Conservation (phyloP, 768 basidiomycete species). For the Omphalotus guepiniiformis region DNA sequence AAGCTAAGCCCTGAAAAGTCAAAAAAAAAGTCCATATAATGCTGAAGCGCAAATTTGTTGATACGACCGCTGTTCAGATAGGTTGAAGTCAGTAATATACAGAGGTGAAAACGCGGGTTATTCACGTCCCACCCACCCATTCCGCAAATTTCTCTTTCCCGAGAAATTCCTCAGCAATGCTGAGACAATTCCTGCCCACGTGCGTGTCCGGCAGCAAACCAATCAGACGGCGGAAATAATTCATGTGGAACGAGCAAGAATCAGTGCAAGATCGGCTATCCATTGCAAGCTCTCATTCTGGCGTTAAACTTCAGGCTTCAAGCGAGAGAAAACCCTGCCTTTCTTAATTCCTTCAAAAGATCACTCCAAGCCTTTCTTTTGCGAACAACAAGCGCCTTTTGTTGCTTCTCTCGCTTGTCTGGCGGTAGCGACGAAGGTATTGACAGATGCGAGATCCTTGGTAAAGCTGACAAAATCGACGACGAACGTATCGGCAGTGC, state of each 20-base stretch:
- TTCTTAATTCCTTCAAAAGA: conserved; percentile 82
- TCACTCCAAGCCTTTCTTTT: conserved; percentile 93
- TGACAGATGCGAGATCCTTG: conserved; percentile 47
- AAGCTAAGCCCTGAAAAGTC: conserved; percentile 81
- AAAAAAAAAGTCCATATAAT: conserved; percentile 87
- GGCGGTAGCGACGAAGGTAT: conserved; percentile 37
- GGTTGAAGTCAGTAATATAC: not conserved
- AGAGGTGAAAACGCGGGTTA: conserved; percentile 16
- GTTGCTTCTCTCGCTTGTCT: conserved; percentile 56
- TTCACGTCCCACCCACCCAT: conserved; percentile 91
- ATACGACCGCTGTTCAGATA: conserved; percentile 53
- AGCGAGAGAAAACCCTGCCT: conserved; percentile 67
- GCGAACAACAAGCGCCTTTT: conserved; percentile 69
- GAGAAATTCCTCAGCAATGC: conserved; percentile 19
- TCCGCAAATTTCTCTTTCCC: conserved; percentile 83
- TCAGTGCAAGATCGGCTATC: conserved; percentile 48
- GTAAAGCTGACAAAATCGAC: conserved; percentile 60
- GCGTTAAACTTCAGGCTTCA: conserved; percentile 65
- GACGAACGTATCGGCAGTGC: conserved; percentile 50
- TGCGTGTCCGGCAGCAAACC: too few relatives aligned
- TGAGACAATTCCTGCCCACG: too few relatives aligned
- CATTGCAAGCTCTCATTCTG: conserved; percentile 52
- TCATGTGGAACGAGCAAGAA: too few relatives aligned
- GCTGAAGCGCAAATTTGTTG: conserved; percentile 68
- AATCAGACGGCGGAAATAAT: too few relatives aligned